phyloP scores from a whole-genome alignment of 2,329 filamentous ascomycete species.

The Bipolaris cookei region DNA sequence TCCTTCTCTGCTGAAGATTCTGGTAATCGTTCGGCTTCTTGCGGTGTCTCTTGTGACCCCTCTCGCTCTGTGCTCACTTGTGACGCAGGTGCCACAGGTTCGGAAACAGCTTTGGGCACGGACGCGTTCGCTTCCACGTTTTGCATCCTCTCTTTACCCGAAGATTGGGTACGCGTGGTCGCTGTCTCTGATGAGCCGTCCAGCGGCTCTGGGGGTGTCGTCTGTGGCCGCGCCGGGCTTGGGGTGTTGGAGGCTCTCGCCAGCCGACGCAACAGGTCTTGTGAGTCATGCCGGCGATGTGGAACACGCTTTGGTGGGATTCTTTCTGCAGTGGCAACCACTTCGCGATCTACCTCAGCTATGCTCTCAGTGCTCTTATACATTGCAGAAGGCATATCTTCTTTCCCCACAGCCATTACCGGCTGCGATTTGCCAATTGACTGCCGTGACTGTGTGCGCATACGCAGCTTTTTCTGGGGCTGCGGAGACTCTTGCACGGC shows the following conservation, averaged over 20 bases:
- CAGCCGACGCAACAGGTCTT: slow-evolving; percentile 54
- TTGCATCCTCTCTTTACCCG: neutral
- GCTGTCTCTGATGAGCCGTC: slow-evolving; percentile 26
- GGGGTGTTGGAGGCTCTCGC: slow-evolving; percentile 57
- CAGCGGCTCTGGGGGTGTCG: slow-evolving; percentile 24
- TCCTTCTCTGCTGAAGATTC: slow-evolving; percentile 4
- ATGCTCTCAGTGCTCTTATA: slow-evolving; percentile 46
- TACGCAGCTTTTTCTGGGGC: slow-evolving; percentile 26
- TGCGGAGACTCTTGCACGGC: slow-evolving; percentile 8
- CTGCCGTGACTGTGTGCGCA: slow-evolving; percentile 40
- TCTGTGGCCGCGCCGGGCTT: slow-evolving; percentile 43
- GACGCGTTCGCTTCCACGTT: slow-evolving; percentile 5
- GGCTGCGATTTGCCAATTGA: slow-evolving; percentile 38
- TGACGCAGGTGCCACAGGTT: slow-evolving; percentile 5
- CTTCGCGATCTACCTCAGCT: slow-evolving; percentile 37
- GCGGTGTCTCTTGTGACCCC: slow-evolving; percentile 8
- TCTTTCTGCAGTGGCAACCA: slow-evolving; percentile 31
- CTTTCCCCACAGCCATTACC: slow-evolving; percentile 31
- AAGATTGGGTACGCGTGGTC: slow-evolving; percentile 10
- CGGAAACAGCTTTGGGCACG: neutral
- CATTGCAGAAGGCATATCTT: slow-evolving; percentile 43
- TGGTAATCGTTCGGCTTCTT: slow-evolving; percentile 8
- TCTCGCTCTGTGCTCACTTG: slow-evolving; percentile 12
- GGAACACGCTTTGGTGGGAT: slow-evolving; percentile 33
- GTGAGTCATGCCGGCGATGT: slow-evolving; percentile 52